phyloP scores from a whole-genome alignment of 768 basidiomycete species.

The Pluteus cervinus region DNA sequence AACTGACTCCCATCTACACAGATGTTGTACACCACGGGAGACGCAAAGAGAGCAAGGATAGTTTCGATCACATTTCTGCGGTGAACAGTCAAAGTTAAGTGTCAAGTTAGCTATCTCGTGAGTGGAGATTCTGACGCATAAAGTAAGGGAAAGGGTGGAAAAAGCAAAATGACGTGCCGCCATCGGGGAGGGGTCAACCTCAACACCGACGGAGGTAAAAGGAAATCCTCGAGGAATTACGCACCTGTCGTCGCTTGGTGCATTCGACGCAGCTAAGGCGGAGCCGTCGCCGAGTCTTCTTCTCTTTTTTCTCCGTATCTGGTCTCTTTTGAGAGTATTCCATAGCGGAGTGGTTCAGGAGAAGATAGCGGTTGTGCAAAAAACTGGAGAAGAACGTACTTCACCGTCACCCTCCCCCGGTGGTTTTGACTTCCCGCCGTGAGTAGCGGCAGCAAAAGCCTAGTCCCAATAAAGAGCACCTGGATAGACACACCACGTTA shows the following conservation, averaged over 20 bases:
- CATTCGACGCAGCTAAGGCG: conserved; percentile 52
- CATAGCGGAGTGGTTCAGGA: too few species aligned
- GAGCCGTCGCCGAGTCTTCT: conserved; percentile 43
- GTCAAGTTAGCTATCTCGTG: too few species aligned
- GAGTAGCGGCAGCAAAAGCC: too few species aligned
- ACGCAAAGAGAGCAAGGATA: conserved; percentile 36
- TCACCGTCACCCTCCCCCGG: too few species aligned
- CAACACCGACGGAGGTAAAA: background rate
- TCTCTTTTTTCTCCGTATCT: conserved; percentile 25
- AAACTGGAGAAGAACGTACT: too few species aligned
- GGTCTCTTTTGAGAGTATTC: conserved; percentile 6
- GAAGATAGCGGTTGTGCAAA: too few species aligned
- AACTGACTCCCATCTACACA: conserved; percentile 41
- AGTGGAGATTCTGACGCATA: too few species aligned
- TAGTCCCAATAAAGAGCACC: too few species aligned
- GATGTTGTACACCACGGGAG: conserved; percentile 32
- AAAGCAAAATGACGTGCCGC: too few species aligned
- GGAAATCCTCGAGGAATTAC: conserved; percentile 11
- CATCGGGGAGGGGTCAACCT: background rate
- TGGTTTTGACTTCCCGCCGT: too few species aligned
- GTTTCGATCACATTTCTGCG: conserved; percentile 46
- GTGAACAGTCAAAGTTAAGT: conserved; percentile 5
- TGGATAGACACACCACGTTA: too few species aligned
- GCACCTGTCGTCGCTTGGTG: conserved; percentile 48
- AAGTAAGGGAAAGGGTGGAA: too few species aligned